Base-by-base conservation (phyloP, 164 flowering plant species). In the Stephania japonica region DNA sequence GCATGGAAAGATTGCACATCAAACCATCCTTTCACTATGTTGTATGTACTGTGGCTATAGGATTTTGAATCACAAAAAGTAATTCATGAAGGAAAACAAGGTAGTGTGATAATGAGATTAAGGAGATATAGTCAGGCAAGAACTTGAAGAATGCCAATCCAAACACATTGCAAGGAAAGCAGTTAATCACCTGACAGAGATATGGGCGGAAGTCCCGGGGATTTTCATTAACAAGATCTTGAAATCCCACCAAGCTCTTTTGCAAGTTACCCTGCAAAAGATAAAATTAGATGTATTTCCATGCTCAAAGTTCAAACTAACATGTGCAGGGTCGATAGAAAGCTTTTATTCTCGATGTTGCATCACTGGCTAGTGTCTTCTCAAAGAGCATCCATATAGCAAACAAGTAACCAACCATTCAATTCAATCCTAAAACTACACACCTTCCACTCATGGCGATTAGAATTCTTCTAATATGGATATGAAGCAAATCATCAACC, bases 191-290 rank as follows among this genome's bases (percentile, higher is more conserved):
- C 97, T 90, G 94, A 81, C 97, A 95, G 71, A 92, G 91, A 82
- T 95, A 90, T 26, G 99, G 99, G 67, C 99, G 89, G 73, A 95
- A 95, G 85, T 92, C 99, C 77, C 93, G 82, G 64, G 93, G 97
- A 74, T 95, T 84, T 64, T 91, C 97, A 69, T 86, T 76, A 68
- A 91, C 83, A 77, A 95, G 83, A 75, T 79, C 87, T 78, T 88
- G 88, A 75, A 88, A 89, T 65, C 82, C 77, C 71, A 79, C 83
- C 82, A 92, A 80, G 43, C 84, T 93, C 72, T 86, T 91, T 49
- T 90, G 92, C 83, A 95, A 80, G 13, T 91, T 80, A 25, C 97
- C 99, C 99, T 94, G 90, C 77, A 65, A 59, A 42, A 10, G 47
- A 41, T 53, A 70, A 47, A 67, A 1, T 25, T 42, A 32, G 1